phyloP scores from a whole-genome alignment of 306 rosid genomes.

The Ochetophila trinervis region DNA sequence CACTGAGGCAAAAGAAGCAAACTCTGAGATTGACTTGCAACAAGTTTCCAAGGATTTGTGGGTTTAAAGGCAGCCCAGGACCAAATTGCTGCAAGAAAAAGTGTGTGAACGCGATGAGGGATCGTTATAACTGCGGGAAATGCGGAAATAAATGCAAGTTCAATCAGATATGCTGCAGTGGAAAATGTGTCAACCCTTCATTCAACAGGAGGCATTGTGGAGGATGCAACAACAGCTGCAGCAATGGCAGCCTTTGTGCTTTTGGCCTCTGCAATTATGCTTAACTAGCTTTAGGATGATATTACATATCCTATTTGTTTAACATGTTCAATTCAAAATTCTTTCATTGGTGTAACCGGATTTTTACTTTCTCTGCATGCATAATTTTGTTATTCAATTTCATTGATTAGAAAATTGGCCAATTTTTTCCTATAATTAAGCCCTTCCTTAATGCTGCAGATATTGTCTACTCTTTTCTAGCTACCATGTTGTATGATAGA shows the following conservation, averaged over 20 bases:
- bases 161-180: constrained; percentile 28
- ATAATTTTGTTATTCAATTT: too few relatives aligned
- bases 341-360: not conserved
- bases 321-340: not conserved
- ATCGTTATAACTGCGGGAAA: constrained; percentile 23
- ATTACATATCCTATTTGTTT: not conserved
- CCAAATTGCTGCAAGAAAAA: constrained; percentile 35
- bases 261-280: constrained; percentile 31
- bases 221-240: constrained; percentile 29
- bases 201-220: constrained; percentile 28
- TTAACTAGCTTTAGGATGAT: not conserved
- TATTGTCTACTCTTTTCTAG: too few relatives aligned
- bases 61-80: constrained; percentile 28
- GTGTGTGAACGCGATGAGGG: constrained; percentile 21
- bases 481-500: too few relatives aligned
- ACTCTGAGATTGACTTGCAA: constrained; percentile 14
- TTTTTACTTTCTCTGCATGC: too few relatives aligned
- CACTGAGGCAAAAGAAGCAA: constrained; percentile 8
- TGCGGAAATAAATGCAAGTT: constrained; percentile 31
- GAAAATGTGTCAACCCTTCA: constrained; percentile 33
- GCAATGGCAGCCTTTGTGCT: constrained; percentile 21
- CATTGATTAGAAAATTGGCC: too few relatives aligned
- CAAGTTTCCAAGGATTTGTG: constrained; percentile 19
- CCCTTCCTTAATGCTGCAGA: too few relatives aligned
- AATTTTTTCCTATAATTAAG: too few relatives aligned